Base-by-base conservation (phyloP, 441 rosid genomes). In the Populus hybrid region DNA sequence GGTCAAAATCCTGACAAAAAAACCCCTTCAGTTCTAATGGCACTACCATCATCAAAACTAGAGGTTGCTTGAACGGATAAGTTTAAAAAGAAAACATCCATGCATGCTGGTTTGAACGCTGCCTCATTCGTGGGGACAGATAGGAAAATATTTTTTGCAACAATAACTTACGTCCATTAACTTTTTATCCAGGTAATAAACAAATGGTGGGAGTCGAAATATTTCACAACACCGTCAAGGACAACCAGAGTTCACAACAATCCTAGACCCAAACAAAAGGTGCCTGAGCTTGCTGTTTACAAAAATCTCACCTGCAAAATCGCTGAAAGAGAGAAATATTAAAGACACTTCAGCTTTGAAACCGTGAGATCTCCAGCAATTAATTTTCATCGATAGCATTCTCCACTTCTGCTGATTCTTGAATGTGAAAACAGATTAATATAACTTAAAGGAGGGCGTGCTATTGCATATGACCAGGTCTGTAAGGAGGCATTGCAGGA, bases 401-500 rank as follows among this genome's bases (percentile, higher is more conserved):
- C 69, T 46, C 67, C 66, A 57, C 64, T 46, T 61, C 26, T 74
- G 77, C 57, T 36, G 28, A 32, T 72, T 30, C 21, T 50, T 30
- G 42, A 38, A 63, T 59, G 70, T 8, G 63, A 66, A 80, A 71
- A 30, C 73, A 7, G 64, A 72, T 24, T n/a, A 40, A 50, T 26
- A 7, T 10, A 38, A 77, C 59, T 50, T 10, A 24, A 65, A 18
- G 18, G 28, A 50, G 14, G 36, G 36, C 46, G 50, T 9, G 76
- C 77, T 84, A 87, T 84, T 86, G 90, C 90, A 80, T 83, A 14
- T 65, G 85, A 69, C 78, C 81, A 14, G 87, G 86, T 35, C 89
- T 81, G 21, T 81, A 85, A 0, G 89, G 91, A 1, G 92, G 90
- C 82, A 79, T 73, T 8, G 82, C 50, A n/a, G 83, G 84, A 3